These are phyloP conservation scores for Wickerhamiella dianesei DNA, from an alignment of 805 yeast genomes.

Conservation along the genomic window DNA sequence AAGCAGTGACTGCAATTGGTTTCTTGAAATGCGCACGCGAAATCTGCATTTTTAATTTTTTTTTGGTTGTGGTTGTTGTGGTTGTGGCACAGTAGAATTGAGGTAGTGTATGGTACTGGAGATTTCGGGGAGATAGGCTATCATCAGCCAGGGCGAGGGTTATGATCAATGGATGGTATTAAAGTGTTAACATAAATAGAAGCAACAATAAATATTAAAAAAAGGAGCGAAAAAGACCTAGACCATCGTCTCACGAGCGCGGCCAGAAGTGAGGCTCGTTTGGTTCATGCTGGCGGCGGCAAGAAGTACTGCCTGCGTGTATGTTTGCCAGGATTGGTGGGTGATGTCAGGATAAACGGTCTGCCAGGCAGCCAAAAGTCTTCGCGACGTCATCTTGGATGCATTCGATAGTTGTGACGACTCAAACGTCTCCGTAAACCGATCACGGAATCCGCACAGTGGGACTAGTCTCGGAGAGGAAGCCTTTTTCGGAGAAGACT, in stretches of 20 bases:
- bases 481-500: not conserved
- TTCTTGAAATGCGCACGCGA: not conserved
- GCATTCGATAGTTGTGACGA: conserved; percentile 4
- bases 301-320: conserved; percentile 16
- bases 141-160: not conserved
- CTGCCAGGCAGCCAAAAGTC: conserved; percentile 21
- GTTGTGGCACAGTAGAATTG: not conserved
- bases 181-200: not conserved
- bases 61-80: not conserved
- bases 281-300: conserved; percentile 21
- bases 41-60: not conserved
- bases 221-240: conserved; percentile 4
- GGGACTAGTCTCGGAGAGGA: conserved; percentile 11
- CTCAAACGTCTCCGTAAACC: not conserved
- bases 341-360: conserved; percentile 16
- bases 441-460: conserved; percentile 16
- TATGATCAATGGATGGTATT: not conserved
- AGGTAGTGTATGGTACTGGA: not conserved
- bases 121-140: not conserved
- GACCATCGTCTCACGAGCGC: conserved; percentile 23
- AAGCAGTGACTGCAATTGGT: not conserved
- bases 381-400: conserved; percentile 15
- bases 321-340: conserved; percentile 15
- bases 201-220: not conserved
- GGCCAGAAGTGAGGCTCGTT: conserved; percentile 22